Conservation (phyloP, 306 rosid species). For the Prunus padus region DNA sequence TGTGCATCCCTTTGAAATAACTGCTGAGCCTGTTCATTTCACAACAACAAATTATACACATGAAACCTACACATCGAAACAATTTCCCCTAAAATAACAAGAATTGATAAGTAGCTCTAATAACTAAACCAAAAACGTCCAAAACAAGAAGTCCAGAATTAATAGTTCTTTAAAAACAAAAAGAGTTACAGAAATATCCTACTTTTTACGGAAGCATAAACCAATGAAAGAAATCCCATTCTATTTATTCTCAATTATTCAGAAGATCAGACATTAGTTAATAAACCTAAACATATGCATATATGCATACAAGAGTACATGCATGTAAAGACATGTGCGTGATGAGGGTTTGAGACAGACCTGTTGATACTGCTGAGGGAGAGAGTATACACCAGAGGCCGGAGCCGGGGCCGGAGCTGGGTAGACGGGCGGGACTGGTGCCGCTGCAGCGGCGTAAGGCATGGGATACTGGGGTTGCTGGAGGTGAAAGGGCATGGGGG, state of each 20-base stretch:
- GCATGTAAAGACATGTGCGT: not conserved
- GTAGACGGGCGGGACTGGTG: slow-evolving; percentile 33
- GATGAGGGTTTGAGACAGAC: slow-evolving; percentile 18
- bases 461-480: slow-evolving; percentile 68
- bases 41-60: not conserved
- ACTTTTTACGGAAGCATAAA: not conserved
- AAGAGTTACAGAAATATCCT: not conserved
- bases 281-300: not conserved
- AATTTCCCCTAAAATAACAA: not conserved
- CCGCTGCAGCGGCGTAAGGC: slow-evolving; percentile 38
- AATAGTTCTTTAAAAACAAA: not conserved
- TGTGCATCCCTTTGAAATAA: slow-evolving; percentile 93
- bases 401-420: slow-evolving; percentile 43
- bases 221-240: not conserved
- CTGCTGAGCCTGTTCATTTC: slow-evolving; percentile 73
- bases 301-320: not conserved
- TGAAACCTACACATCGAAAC: not conserved
- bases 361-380: slow-evolving; percentile 82
- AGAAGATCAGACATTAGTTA: not conserved
- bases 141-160: not conserved
- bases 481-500: slow-evolving; percentile 82
- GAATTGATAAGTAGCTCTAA: not conserved
- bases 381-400: slow-evolving; percentile 42
- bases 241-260: not conserved
- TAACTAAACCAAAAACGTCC: not conserved